phyloP scores from a whole-genome alignment of 768 basidiomycete genomes.

The Auriscalpium vulgare region DNA sequence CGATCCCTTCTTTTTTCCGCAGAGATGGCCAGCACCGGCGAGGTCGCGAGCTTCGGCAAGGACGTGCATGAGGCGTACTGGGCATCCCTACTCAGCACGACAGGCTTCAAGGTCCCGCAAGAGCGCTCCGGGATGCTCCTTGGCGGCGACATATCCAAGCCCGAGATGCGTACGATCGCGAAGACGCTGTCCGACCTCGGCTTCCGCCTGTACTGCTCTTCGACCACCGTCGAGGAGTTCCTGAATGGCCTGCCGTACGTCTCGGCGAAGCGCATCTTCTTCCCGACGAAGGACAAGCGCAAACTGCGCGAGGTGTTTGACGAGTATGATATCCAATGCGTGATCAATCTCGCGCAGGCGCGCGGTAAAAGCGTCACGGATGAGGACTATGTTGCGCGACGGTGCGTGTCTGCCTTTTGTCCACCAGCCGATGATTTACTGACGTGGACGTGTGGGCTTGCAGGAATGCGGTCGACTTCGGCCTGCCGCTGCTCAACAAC shows the following conservation, averaged over 20 bases:
- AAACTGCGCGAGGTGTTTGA: conserved; percentile 90
- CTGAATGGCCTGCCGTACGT: conserved; percentile 76
- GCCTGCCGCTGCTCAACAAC: conserved; percentile 86
- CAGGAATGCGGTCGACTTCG: conserved; percentile 26
- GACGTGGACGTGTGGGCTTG: not conserved
- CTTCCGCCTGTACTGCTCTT: conserved; percentile 93
- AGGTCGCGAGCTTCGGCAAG: conserved; percentile 92
- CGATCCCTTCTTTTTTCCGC: conserved; percentile 2
- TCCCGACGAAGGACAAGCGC: conserved; percentile 95
- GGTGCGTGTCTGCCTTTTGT: conserved; percentile 37
- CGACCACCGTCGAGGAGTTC: conserved; percentile 68
- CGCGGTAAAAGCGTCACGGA: conserved; percentile 73
- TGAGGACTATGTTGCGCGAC: conserved; percentile 94
- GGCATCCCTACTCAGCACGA: conserved; percentile 90
- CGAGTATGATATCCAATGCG: conserved; percentile 89
- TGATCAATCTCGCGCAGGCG: conserved; percentile 83
- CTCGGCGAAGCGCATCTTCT: conserved; percentile 80
- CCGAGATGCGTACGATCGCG: conserved; percentile 81
- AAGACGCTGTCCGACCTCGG: conserved; percentile 77
- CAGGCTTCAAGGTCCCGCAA: conserved; percentile 88
- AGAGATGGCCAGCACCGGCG: conserved; percentile 99
- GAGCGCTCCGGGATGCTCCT: conserved; percentile 83
- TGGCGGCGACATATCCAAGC: conserved; percentile 82
- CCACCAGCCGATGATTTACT: too few relatives aligned
- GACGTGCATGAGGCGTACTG: conserved; percentile 95